Evolutionary conservation across 1,284 basidiomycete genomes (phyloP).

Genomic region (Mycena citricolor): DNA sequence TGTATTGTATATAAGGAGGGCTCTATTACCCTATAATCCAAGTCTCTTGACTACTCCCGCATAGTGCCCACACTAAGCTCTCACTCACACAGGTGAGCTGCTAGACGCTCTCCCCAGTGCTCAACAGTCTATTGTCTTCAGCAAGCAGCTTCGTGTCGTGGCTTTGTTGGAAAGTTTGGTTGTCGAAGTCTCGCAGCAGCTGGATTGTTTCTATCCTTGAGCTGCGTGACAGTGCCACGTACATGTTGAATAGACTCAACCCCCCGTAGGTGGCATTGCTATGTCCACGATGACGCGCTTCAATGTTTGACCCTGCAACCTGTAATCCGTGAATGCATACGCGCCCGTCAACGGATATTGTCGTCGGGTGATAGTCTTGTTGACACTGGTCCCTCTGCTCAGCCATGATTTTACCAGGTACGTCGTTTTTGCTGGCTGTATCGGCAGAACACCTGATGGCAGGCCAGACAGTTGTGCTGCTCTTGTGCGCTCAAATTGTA

Average conservation of each 20-base stretch:
- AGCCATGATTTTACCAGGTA: slow-evolving; percentile 4
- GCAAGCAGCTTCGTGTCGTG: neutral
- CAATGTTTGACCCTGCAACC: slow-evolving; percentile 36
- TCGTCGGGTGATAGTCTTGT: slow-evolving; percentile 17
- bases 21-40: too few species aligned
- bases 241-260: slow-evolving; percentile 13
- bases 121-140: neutral
- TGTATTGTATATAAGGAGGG: too few species aligned
- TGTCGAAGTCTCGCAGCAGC: neutral
- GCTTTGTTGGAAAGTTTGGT: neutral
- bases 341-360: slow-evolving; percentile 29
- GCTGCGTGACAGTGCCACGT: neutral
- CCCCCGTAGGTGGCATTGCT: slow-evolving; percentile 24
- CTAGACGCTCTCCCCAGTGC: too few species aligned
- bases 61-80: too few species aligned
- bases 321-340: slow-evolving; percentile 37
- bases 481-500: slow-evolving; percentile 1
- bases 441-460: slow-evolving; percentile 1
- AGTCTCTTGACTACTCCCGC: too few species aligned
- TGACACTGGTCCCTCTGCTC: neutral
- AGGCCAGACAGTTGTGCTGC: slow-evolving; percentile 1
- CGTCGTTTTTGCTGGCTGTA: slow-evolving; percentile 4
- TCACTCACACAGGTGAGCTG: too few species aligned
- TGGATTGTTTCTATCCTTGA: neutral
- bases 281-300: slow-evolving; percentile 32